A percentile compares a stretch with the other conserved stretches of the same genome.
Conservation (phyloP, 2,329 filamentous ascomycete species). For the Neofusicoccum umdonicola region DNA sequence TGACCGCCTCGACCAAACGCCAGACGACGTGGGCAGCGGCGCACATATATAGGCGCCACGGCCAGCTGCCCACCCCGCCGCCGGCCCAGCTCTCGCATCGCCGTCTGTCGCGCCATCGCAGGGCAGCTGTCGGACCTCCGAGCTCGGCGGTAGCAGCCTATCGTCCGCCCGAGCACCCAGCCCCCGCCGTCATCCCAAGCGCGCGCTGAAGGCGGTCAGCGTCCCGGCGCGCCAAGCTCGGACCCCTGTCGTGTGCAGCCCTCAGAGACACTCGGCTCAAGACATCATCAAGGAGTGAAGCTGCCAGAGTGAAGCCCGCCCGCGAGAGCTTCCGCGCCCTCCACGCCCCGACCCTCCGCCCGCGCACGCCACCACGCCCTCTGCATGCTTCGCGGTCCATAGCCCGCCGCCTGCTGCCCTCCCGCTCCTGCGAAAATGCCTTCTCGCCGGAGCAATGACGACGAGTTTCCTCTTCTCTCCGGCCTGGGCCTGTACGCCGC, state of each 20-base stretch:
- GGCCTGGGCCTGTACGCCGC: conserved; percentile 58
- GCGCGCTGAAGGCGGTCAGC: conserved; percentile 11
- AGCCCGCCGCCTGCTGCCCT: conserved; percentile 20
- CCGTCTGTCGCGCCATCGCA: background rate
- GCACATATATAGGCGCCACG: background rate
- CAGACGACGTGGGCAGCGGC: background rate
- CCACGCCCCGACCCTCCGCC: conserved; percentile 27
- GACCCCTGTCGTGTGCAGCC: conserved; percentile 14
- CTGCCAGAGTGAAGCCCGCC: conserved; percentile 14
- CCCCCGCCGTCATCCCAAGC: background rate
- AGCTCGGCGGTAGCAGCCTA: conserved; percentile 3
- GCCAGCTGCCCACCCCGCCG: background rate
- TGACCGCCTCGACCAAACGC: background rate
- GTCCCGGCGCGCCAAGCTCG: conserved; percentile 14
- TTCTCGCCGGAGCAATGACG: conserved; percentile 22
- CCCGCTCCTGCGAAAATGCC: conserved; percentile 22
- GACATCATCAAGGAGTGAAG: conserved; percentile 18
- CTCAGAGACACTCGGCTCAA: background rate
- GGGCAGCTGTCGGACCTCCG: background rate
- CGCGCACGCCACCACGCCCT: conserved; percentile 27
- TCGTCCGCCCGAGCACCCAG: background rate
- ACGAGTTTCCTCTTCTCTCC: conserved; percentile 57
- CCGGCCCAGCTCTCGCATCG: background rate
- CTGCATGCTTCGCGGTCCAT: conserved; percentile 20
- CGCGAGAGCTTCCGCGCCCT: conserved; percentile 18